phyloP scores from a whole-genome alignment of 2,329 filamentous ascomycete species.

The Rhytidhysteron rufulum region DNA sequence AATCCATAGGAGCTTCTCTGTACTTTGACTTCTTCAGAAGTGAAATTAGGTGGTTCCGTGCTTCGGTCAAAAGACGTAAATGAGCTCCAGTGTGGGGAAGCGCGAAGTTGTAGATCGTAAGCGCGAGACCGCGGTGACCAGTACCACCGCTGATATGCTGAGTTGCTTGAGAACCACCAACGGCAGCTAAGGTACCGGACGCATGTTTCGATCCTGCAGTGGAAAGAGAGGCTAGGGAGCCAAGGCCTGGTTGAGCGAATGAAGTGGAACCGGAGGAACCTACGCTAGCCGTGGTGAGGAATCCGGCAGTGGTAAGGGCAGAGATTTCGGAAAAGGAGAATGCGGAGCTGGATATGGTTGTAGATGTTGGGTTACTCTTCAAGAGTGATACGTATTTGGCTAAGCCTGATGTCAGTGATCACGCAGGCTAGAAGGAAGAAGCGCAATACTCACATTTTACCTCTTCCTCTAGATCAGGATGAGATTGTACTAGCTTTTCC shows the following conservation, averaged over 20 bases:
- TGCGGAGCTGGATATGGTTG: slow-evolving; percentile 36
- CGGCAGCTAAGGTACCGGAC: slow-evolving; percentile 64
- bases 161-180: slow-evolving; percentile 65
- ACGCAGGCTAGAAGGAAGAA: neutral
- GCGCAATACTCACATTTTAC: slow-evolving; percentile 4
- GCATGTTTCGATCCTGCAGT: slow-evolving; percentile 59
- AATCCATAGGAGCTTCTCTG: slow-evolving; percentile 59
- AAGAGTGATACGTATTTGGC: slow-evolving; percentile 53
- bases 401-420: slow-evolving; percentile 5
- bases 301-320: slow-evolving; percentile 61
- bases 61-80: slow-evolving; percentile 61
- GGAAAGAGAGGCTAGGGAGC: slow-evolving; percentile 58
- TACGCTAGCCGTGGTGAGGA: slow-evolving; percentile 48
- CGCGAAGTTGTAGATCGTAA: slow-evolving; percentile 50
- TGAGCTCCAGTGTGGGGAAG: slow-evolving; percentile 65
- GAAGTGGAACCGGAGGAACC: slow-evolving; percentile 32
- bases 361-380: slow-evolving; percentile 46
- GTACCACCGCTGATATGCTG: slow-evolving; percentile 61
- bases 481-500: slow-evolving; percentile 35
- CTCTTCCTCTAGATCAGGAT: slow-evolving; percentile 18
- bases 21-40: slow-evolving; percentile 58
- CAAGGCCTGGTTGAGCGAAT: slow-evolving; percentile 41
- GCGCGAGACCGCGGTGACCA: slow-evolving; percentile 11
- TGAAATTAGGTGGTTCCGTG: slow-evolving; percentile 58
- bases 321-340: slow-evolving; percentile 51